These are phyloP conservation scores for Colletotrichum spinosum DNA, from an alignment of 2,329 filamentous ascomycete genomes.

Conservation along the genomic window DNA sequence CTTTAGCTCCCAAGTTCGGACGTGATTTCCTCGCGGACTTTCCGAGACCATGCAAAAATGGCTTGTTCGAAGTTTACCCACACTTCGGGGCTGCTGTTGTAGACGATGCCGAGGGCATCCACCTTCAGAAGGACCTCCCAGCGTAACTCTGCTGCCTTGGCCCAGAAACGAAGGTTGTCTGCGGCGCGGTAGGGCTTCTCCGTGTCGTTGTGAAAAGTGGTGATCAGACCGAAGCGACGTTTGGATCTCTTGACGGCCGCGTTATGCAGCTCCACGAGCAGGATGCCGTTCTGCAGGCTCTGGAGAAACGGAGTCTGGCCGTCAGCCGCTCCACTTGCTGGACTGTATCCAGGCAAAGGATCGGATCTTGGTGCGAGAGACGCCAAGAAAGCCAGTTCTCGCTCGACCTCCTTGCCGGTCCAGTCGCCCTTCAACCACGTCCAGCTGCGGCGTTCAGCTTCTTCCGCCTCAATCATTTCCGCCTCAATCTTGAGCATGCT, in stretches of 20 bases:
- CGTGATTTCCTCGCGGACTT: slow-evolving; percentile 85
- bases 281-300: slow-evolving; percentile 80
- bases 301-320: slow-evolving; percentile 80
- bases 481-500: slow-evolving; percentile 82
- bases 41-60: slow-evolving; percentile 84
- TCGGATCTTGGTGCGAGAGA: slow-evolving; percentile 75
- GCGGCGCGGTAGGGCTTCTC: slow-evolving; percentile 93
- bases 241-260: slow-evolving; percentile 86
- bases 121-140: slow-evolving; percentile 89
- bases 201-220: slow-evolving; percentile 90
- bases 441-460: slow-evolving; percentile 78
- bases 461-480: slow-evolving; percentile 79
- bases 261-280: slow-evolving; percentile 90
- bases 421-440: slow-evolving; percentile 85
- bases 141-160: slow-evolving; percentile 92
- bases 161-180: slow-evolving; percentile 95
- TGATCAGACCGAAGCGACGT: slow-evolving; percentile 89
- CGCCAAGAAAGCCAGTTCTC: slow-evolving; percentile 84
- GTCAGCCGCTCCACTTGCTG: slow-evolving; percentile 54
- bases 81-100: slow-evolving; percentile 74
- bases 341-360: slow-evolving; percentile 76
- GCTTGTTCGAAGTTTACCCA: slow-evolving; percentile 89
- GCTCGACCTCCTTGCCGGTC: slow-evolving; percentile 77
- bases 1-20: slow-evolving; percentile 63
- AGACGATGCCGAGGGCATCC: slow-evolving; percentile 88